These are phyloP conservation scores for Orbilia javanica DNA, from an alignment of 2,329 filamentous ascomycete genomes.

Conservation along the genomic window DNA sequence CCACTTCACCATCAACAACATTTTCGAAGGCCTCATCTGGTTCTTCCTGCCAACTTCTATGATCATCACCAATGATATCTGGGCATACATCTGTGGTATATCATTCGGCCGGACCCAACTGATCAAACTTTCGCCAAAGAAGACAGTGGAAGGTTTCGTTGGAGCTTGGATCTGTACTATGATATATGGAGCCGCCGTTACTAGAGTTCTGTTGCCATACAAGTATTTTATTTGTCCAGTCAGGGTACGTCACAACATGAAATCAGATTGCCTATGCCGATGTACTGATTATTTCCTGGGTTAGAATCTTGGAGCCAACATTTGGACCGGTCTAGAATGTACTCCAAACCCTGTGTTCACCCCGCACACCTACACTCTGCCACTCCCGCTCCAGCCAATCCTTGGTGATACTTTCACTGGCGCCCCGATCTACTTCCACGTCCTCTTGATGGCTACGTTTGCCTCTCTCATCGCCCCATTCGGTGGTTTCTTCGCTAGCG, in stretches of 20 bases:
- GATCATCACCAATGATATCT: slow-evolving; percentile 99
- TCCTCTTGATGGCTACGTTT: slow-evolving; percentile 89
- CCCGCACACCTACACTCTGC: slow-evolving; percentile 79
- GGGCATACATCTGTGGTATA: slow-evolving; percentile 96
- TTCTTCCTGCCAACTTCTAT: slow-evolving; percentile 95
- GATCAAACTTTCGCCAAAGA: slow-evolving; percentile 98
- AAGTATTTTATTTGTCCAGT: slow-evolving; percentile 99
- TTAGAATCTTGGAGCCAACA: slow-evolving; percentile 86
- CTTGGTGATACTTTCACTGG: slow-evolving; percentile 69
- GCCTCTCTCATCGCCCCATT: slow-evolving; percentile 97
- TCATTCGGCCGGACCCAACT: slow-evolving; percentile 95
- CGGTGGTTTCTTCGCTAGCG: slow-evolving; percentile 97
- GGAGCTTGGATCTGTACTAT: slow-evolving; percentile 97
- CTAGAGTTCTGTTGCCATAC: slow-evolving; percentile 86
- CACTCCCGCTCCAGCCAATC: slow-evolving; percentile 76
- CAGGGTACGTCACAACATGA: slow-evolving; percentile 70
- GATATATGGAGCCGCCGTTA: slow-evolving; percentile 83
- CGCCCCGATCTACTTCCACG: slow-evolving; percentile 88
- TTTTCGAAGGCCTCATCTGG: slow-evolving; percentile 99
- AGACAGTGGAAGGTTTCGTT: slow-evolving; percentile 97
- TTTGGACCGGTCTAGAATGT: slow-evolving; percentile 91
- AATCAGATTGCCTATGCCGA: not conserved
- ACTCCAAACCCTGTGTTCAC: slow-evolving; percentile 92
- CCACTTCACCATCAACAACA: slow-evolving; percentile 99
- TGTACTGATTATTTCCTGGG: slow-evolving; percentile 2